phyloP scores from a whole-genome alignment of 805 yeast genomes.

The Jamesozyma jinghongensis region DNA sequence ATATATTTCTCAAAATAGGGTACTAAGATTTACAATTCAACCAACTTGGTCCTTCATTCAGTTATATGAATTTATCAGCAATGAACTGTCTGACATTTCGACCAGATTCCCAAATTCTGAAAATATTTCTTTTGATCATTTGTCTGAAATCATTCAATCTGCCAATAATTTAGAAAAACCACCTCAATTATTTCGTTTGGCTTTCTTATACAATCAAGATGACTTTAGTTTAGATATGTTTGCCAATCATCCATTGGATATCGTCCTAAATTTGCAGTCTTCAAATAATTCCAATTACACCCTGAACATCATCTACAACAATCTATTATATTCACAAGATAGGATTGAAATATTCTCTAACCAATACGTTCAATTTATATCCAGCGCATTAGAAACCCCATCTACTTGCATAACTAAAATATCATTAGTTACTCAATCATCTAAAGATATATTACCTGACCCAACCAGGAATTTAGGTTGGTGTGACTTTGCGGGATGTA shows the following conservation, averaged over 20 bases:
- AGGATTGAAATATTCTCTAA: conserved; percentile 64
- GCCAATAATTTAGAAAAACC: conserved; percentile 43
- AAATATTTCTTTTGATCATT: conserved; percentile 43
- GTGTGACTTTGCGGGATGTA: conserved; percentile 87
- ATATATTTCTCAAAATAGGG: conserved; percentile 40
- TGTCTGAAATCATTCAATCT: conserved; percentile 44
- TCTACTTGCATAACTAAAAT: conserved; percentile 46
- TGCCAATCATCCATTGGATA: conserved; percentile 35
- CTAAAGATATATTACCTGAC: conserved; percentile 60
- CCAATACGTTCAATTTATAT: conserved; percentile 53
- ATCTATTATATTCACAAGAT: conserved; percentile 58
- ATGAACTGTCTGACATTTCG: conserved; percentile 27
- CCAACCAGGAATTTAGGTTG: conserved; percentile 84
- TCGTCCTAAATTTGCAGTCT: conserved; percentile 32
- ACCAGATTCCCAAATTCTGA: conserved; percentile 4
- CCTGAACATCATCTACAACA: conserved; percentile 47
- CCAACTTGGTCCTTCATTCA: conserved; percentile 47
- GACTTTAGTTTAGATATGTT: conserved; percentile 27
- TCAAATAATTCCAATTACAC: conserved; percentile 7
- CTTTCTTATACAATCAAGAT: conserved; percentile 36
- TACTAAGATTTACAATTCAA: conserved; percentile 53
- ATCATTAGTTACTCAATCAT: conserved; percentile 60
- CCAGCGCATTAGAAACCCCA: conserved; percentile 32
- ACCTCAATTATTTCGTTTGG: conserved; percentile 53
- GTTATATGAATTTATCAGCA: conserved; percentile 37